These are phyloP conservation scores for Artomyces pyxidatus DNA, from an alignment of 768 basidiomycete genomes.

Conservation along the genomic window DNA sequence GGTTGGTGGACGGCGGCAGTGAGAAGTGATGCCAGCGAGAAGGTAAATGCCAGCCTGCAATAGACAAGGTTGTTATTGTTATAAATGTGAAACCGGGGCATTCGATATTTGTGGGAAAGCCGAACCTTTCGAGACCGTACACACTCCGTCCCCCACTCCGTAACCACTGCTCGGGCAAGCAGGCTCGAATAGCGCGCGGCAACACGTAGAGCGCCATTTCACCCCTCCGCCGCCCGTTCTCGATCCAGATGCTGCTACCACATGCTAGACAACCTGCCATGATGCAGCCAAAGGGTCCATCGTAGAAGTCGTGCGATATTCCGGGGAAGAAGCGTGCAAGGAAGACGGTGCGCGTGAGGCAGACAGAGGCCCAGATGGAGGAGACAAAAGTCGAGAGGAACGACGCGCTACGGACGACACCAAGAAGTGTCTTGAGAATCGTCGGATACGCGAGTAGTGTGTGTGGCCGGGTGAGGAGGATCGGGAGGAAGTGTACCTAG, in stretches of 20 bases:
- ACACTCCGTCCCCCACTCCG: conserved; percentile 34
- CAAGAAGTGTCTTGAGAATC: conserved; percentile 33
- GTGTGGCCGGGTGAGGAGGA: conserved; percentile 50
- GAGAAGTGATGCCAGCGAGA: conserved; percentile 59
- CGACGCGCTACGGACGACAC: conserved; percentile 54
- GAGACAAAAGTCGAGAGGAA: conserved; percentile 70
- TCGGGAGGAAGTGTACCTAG: conserved; percentile 67
- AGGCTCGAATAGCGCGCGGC: conserved; percentile 59
- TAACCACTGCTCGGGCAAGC: conserved; percentile 48
- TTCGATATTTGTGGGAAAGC: conserved; percentile 1
- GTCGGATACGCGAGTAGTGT: conserved; percentile 38
- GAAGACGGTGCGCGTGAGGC: conserved; percentile 57
- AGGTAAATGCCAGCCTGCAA: conserved; percentile 45
- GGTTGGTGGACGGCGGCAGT: conserved; percentile 57
- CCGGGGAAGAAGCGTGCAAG: conserved; percentile 55
- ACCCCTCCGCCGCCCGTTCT: conserved; percentile 60
- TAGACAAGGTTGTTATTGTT: no score
- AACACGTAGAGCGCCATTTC: conserved; percentile 79
- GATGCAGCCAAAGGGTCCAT: conserved; percentile 64
- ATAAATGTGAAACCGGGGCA: no score
- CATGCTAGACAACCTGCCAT: conserved; percentile 62
- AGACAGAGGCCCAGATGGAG: conserved; percentile 63
- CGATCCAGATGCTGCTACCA: conserved; percentile 73
- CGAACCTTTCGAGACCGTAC: conserved; percentile 48
- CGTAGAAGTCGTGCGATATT: conserved; percentile 73